These are phyloP conservation scores for Septoria petroselini DNA, from an alignment of 2,329 filamentous ascomycete species.

Conservation along the genomic window DNA sequence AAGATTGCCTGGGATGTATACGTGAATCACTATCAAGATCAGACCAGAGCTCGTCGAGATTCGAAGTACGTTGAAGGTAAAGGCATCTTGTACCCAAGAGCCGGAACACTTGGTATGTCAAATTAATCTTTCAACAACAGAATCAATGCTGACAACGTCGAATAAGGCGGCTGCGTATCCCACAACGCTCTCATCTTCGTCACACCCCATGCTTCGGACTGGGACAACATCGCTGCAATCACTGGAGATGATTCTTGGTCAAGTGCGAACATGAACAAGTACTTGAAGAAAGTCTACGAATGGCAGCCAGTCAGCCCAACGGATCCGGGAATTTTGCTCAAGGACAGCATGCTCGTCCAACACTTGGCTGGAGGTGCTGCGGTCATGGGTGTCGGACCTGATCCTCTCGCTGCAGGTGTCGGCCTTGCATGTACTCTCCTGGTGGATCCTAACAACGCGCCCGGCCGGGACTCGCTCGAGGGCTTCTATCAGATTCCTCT, in stretches of 20 bases:
- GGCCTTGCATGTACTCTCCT: conserved; percentile 48
- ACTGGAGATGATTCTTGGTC: conserved; percentile 61
- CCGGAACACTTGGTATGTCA: conserved; percentile 49
- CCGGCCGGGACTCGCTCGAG: conserved; percentile 46
- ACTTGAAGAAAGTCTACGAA: conserved; percentile 50
- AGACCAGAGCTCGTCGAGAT: conserved; percentile 53
- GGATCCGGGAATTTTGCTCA: conserved; percentile 25
- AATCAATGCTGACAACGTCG: background rate
- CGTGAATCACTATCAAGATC: conserved; percentile 57
- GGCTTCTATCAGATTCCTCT: conserved; percentile 60
- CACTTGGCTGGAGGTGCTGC: conserved; percentile 27
- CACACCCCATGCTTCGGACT: conserved; percentile 58
- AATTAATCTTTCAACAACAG: background rate
- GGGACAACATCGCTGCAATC: conserved; percentile 54
- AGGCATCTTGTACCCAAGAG: conserved; percentile 58
- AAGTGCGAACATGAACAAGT: conserved; percentile 55
- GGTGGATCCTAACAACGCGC: conserved; percentile 45
- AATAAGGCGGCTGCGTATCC: conserved; percentile 32
- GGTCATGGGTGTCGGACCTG: conserved; percentile 30
- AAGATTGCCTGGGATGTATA: conserved; percentile 39
- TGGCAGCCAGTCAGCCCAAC: conserved; percentile 28
- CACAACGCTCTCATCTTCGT: conserved; percentile 61
- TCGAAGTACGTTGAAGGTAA: conserved; percentile 53
- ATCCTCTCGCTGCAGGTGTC: conserved; percentile 41
- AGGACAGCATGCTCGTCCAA: conserved; percentile 23